Conservation (phyloP, 257 asterid species). For the Lycium barbarum region DNA sequence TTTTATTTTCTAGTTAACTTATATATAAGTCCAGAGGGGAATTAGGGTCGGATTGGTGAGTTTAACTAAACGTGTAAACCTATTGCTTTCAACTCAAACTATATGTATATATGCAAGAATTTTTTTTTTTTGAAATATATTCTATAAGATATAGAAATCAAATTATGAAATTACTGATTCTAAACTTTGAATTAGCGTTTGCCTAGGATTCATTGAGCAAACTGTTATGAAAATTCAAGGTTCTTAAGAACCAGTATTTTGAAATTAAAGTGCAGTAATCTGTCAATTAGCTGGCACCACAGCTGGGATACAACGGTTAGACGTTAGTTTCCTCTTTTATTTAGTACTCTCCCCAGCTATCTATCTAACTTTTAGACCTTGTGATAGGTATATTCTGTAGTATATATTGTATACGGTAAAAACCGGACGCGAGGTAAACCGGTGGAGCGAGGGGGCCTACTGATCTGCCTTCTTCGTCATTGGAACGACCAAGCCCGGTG, state of each 20-base stretch:
- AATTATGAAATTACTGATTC: background rate
- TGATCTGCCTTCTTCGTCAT: too few species aligned
- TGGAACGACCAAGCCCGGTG: too few species aligned
- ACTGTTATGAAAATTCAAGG: background rate
- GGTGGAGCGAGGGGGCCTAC: too few species aligned
- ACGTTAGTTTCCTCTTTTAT: background rate
- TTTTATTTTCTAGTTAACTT: background rate
- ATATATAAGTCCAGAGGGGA: background rate
- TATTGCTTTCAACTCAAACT: too few species aligned
- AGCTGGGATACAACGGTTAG: background rate
- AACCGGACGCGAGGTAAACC: too few species aligned
- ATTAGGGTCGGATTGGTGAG: background rate
- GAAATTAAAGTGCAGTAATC: background rate
- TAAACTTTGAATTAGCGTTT: background rate
- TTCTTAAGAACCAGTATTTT: background rate
- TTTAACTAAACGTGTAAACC: background rate
- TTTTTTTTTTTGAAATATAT: too few species aligned
- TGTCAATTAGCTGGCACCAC: slow-evolving; percentile 16
- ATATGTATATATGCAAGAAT: too few species aligned
- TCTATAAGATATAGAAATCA: too few species aligned
- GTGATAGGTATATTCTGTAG: background rate
- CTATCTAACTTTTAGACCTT: background rate
- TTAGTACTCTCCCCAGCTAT: background rate
- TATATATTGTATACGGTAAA: too few species aligned
- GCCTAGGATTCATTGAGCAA: background rate